Evolutionary conservation across 192 early-diverging fungal species (phyloP).

Genomic region (Coemansia sp.): DNA sequence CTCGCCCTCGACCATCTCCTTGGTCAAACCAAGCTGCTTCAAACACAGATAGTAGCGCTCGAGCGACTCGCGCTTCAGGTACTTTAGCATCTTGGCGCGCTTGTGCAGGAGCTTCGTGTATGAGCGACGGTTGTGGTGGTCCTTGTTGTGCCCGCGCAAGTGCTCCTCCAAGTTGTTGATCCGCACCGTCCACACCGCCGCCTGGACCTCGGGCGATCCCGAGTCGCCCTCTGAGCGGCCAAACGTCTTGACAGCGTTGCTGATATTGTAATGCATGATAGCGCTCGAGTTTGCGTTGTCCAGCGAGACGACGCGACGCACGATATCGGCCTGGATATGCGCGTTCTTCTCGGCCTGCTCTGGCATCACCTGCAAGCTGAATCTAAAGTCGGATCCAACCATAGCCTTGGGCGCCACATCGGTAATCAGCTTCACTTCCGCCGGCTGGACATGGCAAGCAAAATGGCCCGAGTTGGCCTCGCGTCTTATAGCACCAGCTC

Average conservation of each 20-base stretch:
- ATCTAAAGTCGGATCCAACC: slow-evolving; percentile 8
- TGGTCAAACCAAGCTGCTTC: slow-evolving; percentile 70
- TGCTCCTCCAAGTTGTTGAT: slow-evolving; percentile 88
- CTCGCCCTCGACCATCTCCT: slow-evolving; percentile 60
- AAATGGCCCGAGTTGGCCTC: slow-evolving; percentile 38
- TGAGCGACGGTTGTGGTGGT: slow-evolving; percentile 85
- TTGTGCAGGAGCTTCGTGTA: slow-evolving; percentile 82
- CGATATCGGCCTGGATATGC: slow-evolving; percentile 59
- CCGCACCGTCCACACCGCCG: slow-evolving; percentile 86
- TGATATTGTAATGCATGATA: slow-evolving; percentile 76
- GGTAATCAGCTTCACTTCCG: slow-evolving; percentile 32
- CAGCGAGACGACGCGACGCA: slow-evolving; percentile 74
- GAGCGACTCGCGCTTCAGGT: slow-evolving; percentile 74
- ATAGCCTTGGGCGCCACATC: slow-evolving; percentile 43
- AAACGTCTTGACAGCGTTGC: slow-evolving; percentile 76
- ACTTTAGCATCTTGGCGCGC: slow-evolving; percentile 84
- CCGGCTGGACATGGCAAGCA: slow-evolving; percentile 23
- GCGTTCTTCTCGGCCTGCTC: slow-evolving; percentile 16
- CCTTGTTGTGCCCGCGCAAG: slow-evolving; percentile 79
- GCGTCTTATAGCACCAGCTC: slow-evolving; percentile 22
- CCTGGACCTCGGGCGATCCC: slow-evolving; percentile 94
- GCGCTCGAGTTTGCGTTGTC: slow-evolving; percentile 82
- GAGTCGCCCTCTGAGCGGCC: slow-evolving; percentile 79
- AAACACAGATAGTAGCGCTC: slow-evolving; percentile 72
- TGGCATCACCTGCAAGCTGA: slow-evolving; percentile 11